These are phyloP conservation scores for Tetrahymena borealis DNA, from an alignment of 73 alveolate genomes.

Conservation along the genomic window DNA sequence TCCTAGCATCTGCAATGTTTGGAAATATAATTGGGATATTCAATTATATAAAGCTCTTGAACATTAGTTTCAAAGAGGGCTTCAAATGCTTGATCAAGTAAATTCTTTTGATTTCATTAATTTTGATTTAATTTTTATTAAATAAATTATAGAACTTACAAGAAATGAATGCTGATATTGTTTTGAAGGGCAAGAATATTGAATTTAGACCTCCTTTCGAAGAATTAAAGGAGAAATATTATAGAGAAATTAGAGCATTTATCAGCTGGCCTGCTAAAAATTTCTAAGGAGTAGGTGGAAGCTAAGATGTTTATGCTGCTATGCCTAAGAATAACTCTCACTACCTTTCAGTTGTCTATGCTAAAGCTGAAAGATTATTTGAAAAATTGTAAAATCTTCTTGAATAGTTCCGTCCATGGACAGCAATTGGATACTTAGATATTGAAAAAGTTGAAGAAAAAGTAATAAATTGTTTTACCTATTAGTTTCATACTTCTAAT, in stretches of 20 bases:
- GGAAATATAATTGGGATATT: conserved; percentile 93
- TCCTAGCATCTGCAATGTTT: conserved; percentile 60
- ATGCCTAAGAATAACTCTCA: conserved; percentile 95
- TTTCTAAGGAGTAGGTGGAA: conserved; percentile 96
- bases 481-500: conserved; percentile 73
- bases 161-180: conserved; percentile 96
- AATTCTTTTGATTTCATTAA: neutral
- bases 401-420: conserved; percentile 29
- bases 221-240: conserved; percentile 90
- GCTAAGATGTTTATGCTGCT: conserved; percentile 85
- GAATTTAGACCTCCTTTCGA: conserved; percentile 96
- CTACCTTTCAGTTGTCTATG: conserved; percentile 84
- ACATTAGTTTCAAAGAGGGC: conserved; percentile 91
- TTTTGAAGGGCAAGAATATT: conserved; percentile 59
- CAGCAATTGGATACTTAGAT: conserved; percentile 38
- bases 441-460: conserved; percentile 75
- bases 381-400: conserved; percentile 55
- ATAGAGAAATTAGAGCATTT: conserved; percentile 70
- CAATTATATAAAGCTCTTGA: conserved; percentile 93
- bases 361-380: conserved; percentile 85
- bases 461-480: conserved; percentile 55
- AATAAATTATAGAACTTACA: conserved; percentile 87
- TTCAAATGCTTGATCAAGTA: conserved; percentile 51
- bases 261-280: conserved; percentile 50
- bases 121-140: neutral